Conservation (phyloP, 1,139 yeast genomes). For the Citeromyces hawaiiensis region DNA sequence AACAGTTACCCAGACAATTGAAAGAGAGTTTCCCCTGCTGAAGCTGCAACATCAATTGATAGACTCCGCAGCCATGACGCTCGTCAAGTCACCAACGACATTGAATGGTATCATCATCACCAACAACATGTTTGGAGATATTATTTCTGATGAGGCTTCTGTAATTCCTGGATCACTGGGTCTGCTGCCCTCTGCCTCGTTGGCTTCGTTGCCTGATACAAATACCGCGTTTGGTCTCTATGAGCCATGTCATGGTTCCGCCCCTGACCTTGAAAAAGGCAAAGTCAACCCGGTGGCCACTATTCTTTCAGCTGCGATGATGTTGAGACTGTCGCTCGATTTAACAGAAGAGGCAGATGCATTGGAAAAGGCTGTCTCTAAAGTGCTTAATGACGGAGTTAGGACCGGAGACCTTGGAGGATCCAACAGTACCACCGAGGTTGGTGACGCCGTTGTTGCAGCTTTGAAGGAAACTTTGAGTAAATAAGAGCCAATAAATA, state of each 20-base stretch:
- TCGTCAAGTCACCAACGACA: conserved; percentile 79
- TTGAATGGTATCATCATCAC: conserved; percentile 88
- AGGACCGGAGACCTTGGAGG: conserved; percentile 93
- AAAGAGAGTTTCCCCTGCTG: conserved; percentile 81
- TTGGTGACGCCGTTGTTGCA: conserved; percentile 78
- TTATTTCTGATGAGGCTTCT: conserved; percentile 93
- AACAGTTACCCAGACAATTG: conserved; percentile 76
- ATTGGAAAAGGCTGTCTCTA: conserved; percentile 76
- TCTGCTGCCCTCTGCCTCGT: conserved; percentile 87
- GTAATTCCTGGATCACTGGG: conserved; percentile 97
- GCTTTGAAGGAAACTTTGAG: neutral
- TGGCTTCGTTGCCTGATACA: conserved; percentile 89
- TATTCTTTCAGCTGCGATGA: conserved; percentile 90
- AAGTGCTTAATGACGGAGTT: conserved; percentile 69
- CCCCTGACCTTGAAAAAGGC: conserved; percentile 81
- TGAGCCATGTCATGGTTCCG: conserved; percentile 98
- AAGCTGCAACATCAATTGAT: conserved; percentile 84
- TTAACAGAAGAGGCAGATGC: conserved; percentile 77
- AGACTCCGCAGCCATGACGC: conserved; percentile 97
- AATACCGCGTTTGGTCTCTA: conserved; percentile 90
- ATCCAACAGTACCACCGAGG: conserved; percentile 63
- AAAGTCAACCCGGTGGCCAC: conserved; percentile 94
- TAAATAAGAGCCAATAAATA: too few relatives aligned
- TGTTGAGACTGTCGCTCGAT: conserved; percentile 83
- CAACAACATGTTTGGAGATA: conserved; percentile 96